Percentiles rank a stretch among this genome's conserved stretches.
Evolutionary conservation across 192 early-diverging fungal genomes (phyloP).

Genomic region (Entrophospora sp.): DNA sequence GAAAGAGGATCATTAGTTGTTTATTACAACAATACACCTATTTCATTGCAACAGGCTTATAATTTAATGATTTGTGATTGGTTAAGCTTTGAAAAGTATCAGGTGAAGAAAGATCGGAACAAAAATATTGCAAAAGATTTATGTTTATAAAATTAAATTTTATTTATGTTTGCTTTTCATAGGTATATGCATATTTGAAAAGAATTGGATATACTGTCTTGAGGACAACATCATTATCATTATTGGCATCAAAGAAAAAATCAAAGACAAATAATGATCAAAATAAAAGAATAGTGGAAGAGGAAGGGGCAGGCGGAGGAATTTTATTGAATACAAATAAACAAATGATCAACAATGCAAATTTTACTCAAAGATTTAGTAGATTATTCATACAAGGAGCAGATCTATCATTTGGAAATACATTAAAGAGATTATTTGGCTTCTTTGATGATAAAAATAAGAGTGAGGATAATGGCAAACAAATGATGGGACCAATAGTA

Average conservation of each 20-base stretch:
- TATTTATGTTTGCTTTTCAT: conserved; percentile 14
- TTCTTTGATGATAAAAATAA: background rate
- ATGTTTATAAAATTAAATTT: background rate
- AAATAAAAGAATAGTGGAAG: background rate
- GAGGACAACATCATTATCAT: conserved; percentile 22
- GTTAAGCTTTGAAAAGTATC: conserved; percentile 32
- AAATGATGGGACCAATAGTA: background rate
- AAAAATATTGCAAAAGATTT: background rate
- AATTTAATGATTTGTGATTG: conserved; percentile 19
- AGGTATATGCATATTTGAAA: conserved; percentile 44
- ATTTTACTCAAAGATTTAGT: no score
- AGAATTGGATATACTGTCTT: conserved; percentile 41
- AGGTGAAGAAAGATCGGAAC: conserved; percentile 17
- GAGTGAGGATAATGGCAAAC: background rate
- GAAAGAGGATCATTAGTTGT: conserved; percentile 32
- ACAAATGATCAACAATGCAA: background rate
- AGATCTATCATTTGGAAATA: background rate
- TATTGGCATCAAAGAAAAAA: background rate
- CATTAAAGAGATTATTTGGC: background rate
- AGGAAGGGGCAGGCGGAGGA: background rate
- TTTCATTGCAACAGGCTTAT: conserved; percentile 32
- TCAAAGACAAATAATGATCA: background rate
- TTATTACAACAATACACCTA: conserved; percentile 6
- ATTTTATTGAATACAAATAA: background rate
- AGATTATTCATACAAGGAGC: background rate